phyloP scores from a whole-genome alignment of 2,329 filamentous ascomycete genomes.

The Venturia aucupariae region DNA sequence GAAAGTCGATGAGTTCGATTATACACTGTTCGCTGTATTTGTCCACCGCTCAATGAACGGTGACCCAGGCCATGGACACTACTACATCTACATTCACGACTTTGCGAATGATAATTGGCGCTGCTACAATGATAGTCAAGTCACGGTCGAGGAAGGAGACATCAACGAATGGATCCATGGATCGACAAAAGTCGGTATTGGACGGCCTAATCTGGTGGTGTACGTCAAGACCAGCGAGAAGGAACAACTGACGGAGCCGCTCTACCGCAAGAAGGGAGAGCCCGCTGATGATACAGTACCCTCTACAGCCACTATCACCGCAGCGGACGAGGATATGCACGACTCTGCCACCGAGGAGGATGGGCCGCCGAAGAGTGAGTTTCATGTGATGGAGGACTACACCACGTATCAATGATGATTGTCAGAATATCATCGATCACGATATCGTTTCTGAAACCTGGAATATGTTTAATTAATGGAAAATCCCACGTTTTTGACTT shows the following conservation, averaged over 20 bases:
- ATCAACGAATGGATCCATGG: slow-evolving; percentile 21
- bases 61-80: slow-evolving; percentile 54
- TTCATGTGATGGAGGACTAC: neutral
- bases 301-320: neutral
- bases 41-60: slow-evolving; percentile 63
- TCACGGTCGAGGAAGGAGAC: slow-evolving; percentile 58
- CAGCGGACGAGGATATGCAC: neutral
- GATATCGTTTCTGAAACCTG: neutral
- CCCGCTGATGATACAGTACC: neutral
- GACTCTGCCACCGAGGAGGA: neutral
- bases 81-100: slow-evolving; percentile 95
- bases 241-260: slow-evolving; percentile 48
- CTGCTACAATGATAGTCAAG: slow-evolving; percentile 84
- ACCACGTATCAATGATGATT: neutral
- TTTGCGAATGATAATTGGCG: slow-evolving; percentile 76
- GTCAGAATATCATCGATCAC: neutral
- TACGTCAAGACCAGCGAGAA: slow-evolving; percentile 65
- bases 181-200: slow-evolving; percentile 39
- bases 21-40: slow-evolving; percentile 55
- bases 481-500: neutral
- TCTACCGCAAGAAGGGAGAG: slow-evolving; percentile 21
- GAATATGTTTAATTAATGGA: neutral
- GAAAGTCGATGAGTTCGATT: neutral
- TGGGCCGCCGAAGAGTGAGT: neutral
- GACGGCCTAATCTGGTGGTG: slow-evolving; percentile 75